Percentiles rank a stretch among this genome's conserved stretches.
These are phyloP conservation scores for Heterobasidion parviporum DNA, from an alignment of 1,284 basidiomycete genomes.

Conservation along the genomic window DNA sequence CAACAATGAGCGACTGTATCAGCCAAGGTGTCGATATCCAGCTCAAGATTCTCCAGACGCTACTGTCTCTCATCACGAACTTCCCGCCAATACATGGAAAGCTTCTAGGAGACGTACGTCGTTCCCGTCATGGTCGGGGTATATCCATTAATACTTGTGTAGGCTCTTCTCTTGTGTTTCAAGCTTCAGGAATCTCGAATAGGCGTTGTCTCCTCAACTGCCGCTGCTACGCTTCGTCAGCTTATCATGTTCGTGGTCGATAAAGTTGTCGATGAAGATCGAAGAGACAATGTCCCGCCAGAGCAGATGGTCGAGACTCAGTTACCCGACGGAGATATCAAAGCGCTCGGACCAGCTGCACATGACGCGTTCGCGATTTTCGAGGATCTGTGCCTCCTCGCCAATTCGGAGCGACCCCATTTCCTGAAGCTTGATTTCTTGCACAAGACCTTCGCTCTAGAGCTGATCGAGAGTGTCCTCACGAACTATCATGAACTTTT, in stretches of 20 bases:
- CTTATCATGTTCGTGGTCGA: conserved; percentile 98
- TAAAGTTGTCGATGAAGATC: conserved; percentile 82
- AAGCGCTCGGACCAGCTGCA: conserved; percentile 68
- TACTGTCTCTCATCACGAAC: conserved; percentile 84
- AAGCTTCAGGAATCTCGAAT: conserved; percentile 92
- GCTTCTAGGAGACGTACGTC: conserved; percentile 70
- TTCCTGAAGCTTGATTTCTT: conserved; percentile 83
- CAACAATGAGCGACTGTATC: conserved; percentile 79
- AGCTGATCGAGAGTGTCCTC: conserved; percentile 93
- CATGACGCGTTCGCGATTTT: conserved; percentile 85
- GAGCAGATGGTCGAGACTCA: conserved; percentile 32
- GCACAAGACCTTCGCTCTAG: conserved; percentile 90
- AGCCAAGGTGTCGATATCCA: conserved; percentile 94
- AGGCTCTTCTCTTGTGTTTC: conserved; percentile 91
- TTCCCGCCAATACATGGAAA: conserved; percentile 75
- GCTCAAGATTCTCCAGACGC: conserved; percentile 83
- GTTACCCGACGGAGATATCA: conserved; percentile 58
- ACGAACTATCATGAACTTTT: conserved; percentile 92
- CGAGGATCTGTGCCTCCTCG: conserved; percentile 83
- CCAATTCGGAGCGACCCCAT: conserved; percentile 74
- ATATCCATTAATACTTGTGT: not conserved
- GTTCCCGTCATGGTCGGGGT: not conserved
- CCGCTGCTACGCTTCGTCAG: conserved; percentile 92
- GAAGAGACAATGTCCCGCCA: conserved; percentile 28
- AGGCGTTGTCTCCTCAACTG: conserved; percentile 93